phyloP scores from a whole-genome alignment of 441 rosid species.

The Adansonia grandidieri region DNA sequence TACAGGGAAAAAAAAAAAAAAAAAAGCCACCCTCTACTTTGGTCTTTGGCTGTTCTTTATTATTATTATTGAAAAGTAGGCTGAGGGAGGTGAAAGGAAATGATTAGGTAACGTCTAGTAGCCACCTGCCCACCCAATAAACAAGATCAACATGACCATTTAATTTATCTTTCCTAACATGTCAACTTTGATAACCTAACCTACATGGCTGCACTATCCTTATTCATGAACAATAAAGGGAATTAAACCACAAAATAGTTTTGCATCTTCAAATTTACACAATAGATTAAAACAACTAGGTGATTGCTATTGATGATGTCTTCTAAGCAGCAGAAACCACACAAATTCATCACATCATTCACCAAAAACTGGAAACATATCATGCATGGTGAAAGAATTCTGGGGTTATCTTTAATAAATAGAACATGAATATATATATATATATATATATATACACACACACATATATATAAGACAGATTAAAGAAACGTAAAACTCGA shows the following conservation, averaged over 20 bases:
- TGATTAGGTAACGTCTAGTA: not conserved
- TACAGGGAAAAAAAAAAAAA: not conserved
- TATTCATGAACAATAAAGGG: conserved; percentile 7
- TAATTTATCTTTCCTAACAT: not conserved
- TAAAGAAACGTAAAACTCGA: not conserved
- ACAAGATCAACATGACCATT: not conserved
- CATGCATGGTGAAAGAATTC: not conserved
- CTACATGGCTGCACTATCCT: not conserved
- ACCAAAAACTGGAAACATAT: not conserved
- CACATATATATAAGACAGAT: not conserved
- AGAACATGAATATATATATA: not conserved
- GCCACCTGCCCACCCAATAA: not conserved
- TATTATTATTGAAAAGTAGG: not conserved
- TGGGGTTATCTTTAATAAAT: not conserved
- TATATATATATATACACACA: no score
- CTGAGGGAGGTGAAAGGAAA: not conserved
- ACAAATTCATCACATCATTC: not conserved
- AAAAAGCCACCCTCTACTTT: no score
- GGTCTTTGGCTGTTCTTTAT: not conserved
- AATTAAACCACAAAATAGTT: conserved; percentile 7
- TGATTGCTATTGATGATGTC: not conserved
- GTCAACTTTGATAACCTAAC: conserved; percentile 2
- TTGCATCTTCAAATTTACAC: not conserved
- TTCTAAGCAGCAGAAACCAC: not conserved
- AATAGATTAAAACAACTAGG: not conserved